Evolutionary conservation across 116 monocot genomes (phyloP), one percentile per base, ranked within the genome.

Genomic region (Cymodocea nodosa): DNA sequence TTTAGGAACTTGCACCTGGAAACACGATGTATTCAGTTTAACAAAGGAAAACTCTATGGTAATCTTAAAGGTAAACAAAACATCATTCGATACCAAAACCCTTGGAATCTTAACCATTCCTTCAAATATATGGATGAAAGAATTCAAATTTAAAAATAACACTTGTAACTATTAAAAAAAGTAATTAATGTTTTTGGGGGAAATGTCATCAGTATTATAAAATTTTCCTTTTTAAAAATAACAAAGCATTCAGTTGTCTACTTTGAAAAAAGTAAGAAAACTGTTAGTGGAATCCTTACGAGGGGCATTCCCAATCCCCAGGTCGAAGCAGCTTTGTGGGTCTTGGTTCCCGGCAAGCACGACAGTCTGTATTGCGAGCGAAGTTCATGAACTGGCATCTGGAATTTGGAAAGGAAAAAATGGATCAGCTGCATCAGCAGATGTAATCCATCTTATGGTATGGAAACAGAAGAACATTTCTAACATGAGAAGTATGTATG

Each of bases 241-340:
- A 62, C 14, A 62, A 13, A 39, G 16, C 5, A 37, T 35, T 62
- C 35, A 25, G 14, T 18, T 60, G 34, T 7, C 59, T 15, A 15
- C 30, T 14, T 5, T 37, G 17, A 30, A 68, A 15, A 71, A 60
- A 23, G 18, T 63, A 55, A 54, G n/a, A 50, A 11, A n/a, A n/a
- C 23, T 35, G 11, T 11, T 8, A 3, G 11, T 44, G 13, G 35
- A n/a, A 35, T 66, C 49, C 78, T 74, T 56, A 95, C 95, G 73
- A 79, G 23, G 95, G 87, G 66, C 95, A 95, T 72, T 95, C 86
- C 95, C 95, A 95, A 12, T 95, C 95, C 4, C 95, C 95, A 23
- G 79, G 81, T 15, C 77, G 71, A 6, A 95, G 74, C 67, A 83
- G 60, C 53, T 87, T 75, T 48, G 74, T 69, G 0, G 85, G 82